These are phyloP conservation scores for Fagus crenata DNA, from an alignment of 306 rosid genomes.

Conservation along the genomic window DNA sequence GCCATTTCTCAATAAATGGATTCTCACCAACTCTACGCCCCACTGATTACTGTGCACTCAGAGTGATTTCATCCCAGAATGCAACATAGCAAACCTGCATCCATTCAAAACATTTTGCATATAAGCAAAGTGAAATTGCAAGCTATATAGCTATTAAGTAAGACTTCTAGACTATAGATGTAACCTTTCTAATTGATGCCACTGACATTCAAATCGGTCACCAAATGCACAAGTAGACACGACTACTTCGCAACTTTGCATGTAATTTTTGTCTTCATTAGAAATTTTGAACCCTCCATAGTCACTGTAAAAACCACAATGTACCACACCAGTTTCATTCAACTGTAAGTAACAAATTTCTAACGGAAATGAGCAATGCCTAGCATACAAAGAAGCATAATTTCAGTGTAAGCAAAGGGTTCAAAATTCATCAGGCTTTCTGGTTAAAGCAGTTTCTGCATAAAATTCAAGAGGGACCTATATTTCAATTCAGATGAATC, in stretches of 20 bases:
- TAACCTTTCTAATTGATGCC: constrained; percentile 75
- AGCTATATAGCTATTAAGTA: constrained; percentile 8
- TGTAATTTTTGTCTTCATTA: constrained; percentile 59
- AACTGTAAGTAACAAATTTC: constrained; percentile 50
- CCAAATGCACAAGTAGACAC: constrained; percentile 98
- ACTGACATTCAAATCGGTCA: constrained; percentile 89
- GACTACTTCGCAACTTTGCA: constrained; percentile 68
- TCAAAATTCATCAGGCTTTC: constrained; percentile 4
- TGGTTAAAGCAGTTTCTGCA: background rate
- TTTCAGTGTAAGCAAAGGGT: background rate
- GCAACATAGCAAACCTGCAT: constrained; percentile 92
- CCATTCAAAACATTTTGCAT: constrained; percentile 40
- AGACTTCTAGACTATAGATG: constrained; percentile 26
- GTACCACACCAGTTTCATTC: constrained; percentile 53
- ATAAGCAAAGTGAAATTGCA: constrained; percentile 39
- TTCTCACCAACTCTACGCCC: constrained; percentile 57
- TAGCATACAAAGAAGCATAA: constrained; percentile 18
- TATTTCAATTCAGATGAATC: constrained; percentile 1
- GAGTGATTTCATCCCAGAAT: constrained; percentile 96
- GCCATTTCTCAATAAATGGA: constrained; percentile 88
- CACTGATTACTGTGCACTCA: constrained; percentile 59
- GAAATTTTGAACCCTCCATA: constrained; percentile 84
- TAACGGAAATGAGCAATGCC: constrained; percentile 23
- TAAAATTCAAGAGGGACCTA: background rate
- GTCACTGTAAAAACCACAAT: constrained; percentile 82